These are phyloP conservation scores for Arthrobotrys pseudoclavata DNA, from an alignment of 2,329 filamentous ascomycete species.

Conservation along the genomic window DNA sequence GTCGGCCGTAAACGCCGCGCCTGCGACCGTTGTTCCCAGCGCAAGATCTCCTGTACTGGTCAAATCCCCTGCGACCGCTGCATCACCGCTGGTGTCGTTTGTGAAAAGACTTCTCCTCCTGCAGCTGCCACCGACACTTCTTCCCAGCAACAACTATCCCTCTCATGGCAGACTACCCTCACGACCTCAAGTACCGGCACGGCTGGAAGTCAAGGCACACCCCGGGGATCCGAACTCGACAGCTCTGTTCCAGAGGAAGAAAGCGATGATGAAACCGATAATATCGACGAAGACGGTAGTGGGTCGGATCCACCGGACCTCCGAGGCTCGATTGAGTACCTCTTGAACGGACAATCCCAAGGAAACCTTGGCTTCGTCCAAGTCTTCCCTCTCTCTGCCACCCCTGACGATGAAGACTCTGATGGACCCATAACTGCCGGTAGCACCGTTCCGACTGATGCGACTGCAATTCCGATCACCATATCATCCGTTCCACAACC, in stretches of 20 bases:
- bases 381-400: conserved; percentile 43
- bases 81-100: conserved; percentile 47
- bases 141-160: conserved; percentile 27
- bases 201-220: conserved; percentile 21
- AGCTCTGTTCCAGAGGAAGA: conserved; percentile 36
- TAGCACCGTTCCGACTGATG: neutral
- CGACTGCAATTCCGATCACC: conserved; percentile 8
- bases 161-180: conserved; percentile 35
- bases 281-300: conserved; percentile 40
- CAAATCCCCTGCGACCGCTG: conserved; percentile 51
- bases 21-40: conserved; percentile 56
- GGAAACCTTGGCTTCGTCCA: conserved; percentile 49
- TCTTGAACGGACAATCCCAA: conserved; percentile 46
- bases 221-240: conserved; percentile 38
- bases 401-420: conserved; percentile 41
- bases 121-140: neutral
- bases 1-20: conserved; percentile 56
- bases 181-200: conserved; percentile 2
- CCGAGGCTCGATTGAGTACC: conserved; percentile 51
- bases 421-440: neutral
- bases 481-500: conserved; percentile 22
- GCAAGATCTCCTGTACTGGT: conserved; percentile 54
- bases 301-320: conserved; percentile 50
- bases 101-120: conserved; percentile 48
- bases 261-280: conserved; percentile 28